Conservation (phyloP, 192 early-diverging fungal genomes). For the Coemansia sp. region DNA sequence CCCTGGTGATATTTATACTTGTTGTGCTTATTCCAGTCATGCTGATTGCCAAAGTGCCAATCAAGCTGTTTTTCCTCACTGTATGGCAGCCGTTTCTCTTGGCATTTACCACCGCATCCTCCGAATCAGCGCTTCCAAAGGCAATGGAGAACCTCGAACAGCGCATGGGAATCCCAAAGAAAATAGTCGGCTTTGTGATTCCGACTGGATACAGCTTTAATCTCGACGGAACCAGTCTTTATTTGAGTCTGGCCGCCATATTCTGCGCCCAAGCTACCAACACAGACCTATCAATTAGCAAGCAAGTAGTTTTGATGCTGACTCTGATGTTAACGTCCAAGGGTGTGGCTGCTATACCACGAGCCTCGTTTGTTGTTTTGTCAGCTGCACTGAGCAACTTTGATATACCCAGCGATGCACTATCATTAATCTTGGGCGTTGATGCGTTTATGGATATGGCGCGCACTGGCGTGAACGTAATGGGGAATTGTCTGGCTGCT, state of each 20-base stretch:
- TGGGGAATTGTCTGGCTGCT: constrained; percentile 68
- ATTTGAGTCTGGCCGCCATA: constrained; percentile 62
- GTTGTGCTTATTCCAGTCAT: constrained; percentile 58
- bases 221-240: constrained; percentile 71
- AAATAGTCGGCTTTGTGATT: constrained; percentile 65
- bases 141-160: constrained; percentile 67
- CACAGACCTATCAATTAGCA: constrained; percentile 47
- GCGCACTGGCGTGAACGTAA: constrained; percentile 64
- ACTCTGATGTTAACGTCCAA: constrained; percentile 67
- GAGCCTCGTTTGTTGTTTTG: constrained; percentile 61
- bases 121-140: constrained; percentile 66
- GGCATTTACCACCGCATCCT: constrained; percentile 71
- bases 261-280: constrained; percentile 67
- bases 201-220: constrained; percentile 75
- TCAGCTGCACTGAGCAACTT: constrained; percentile 52
- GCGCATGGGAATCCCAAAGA: constrained; percentile 59
- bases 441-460: constrained; percentile 79
- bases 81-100: constrained; percentile 63
- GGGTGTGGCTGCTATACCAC: constrained; percentile 60
- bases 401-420: constrained; percentile 55
- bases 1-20: constrained; percentile 57
- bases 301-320: constrained; percentile 64
- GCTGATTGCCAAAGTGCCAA: constrained; percentile 54
- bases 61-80: constrained; percentile 52
- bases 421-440: constrained; percentile 65